A percentile compares a stretch with the other conserved stretches of the same genome.
These are phyloP conservation scores for Silybum marianum DNA, from an alignment of 129 eudicot genomes.

Conservation along the genomic window DNA sequence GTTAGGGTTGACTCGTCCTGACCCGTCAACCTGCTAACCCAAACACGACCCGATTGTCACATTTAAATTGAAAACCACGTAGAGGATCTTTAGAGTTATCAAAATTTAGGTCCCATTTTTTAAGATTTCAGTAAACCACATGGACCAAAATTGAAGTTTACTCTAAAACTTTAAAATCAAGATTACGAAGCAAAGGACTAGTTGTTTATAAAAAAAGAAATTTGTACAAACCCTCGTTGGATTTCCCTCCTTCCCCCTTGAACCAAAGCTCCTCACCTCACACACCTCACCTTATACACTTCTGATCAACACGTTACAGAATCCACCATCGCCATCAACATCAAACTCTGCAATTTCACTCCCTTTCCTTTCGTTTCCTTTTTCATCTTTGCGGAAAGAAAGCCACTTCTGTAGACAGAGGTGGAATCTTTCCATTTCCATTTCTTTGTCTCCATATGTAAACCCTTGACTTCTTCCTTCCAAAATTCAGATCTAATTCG, in stretches of 20 bases:
- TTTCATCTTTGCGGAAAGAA: not conserved
- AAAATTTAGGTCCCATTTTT: no score
- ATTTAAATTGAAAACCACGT: no score
- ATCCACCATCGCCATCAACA: slow-evolving; percentile 27
- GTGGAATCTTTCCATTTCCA: not conserved
- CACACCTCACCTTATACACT: slow-evolving; percentile 17
- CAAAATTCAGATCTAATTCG: slow-evolving; percentile 34
- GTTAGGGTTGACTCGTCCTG: no score
- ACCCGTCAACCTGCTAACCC: no score
- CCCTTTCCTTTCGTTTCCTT: slow-evolving; percentile 21
- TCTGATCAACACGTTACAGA: slow-evolving; percentile 42
- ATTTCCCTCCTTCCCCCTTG: slow-evolving; percentile 51
- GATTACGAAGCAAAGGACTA: not conserved
- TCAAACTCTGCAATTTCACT: slow-evolving; percentile 20
- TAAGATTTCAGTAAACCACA: no score
- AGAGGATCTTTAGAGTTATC: no score
- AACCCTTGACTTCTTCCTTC: slow-evolving; percentile 17
- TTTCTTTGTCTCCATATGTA: not conserved
- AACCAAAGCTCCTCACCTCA: slow-evolving; percentile 21
- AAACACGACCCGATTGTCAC: no score
- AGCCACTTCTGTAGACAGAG: slow-evolving; percentile 4
- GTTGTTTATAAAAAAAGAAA: not conserved
- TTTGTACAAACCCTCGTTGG: slow-evolving; percentile 50
- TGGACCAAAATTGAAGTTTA: no score
- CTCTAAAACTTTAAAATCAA: no score